Conservation (phyloP, 257 asterid species). For the Solanum sejunctum region DNA sequence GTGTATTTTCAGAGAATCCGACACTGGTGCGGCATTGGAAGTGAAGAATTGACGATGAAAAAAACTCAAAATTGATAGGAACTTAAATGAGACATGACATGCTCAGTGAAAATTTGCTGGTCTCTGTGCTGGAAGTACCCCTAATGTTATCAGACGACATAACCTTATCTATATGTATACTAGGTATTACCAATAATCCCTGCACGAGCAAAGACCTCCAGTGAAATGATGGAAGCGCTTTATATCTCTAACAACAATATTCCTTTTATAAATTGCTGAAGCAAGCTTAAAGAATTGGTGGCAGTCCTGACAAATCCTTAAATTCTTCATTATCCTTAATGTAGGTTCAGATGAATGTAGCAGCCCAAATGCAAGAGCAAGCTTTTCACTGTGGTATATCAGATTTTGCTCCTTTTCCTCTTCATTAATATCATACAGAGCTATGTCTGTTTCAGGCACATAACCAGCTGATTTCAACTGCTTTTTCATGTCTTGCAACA, state of each 20-base stretch:
- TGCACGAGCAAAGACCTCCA: conserved; percentile 21
- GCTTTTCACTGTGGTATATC: conserved; percentile 21
- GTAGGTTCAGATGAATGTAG: conserved; percentile 2
- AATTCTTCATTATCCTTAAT: conserved; percentile 22
- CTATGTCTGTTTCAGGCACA: neutral
- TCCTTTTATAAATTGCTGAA: conserved; percentile 14
- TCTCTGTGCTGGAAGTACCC: neutral
- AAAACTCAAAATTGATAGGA: no score
- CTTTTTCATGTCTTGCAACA: conserved; percentile 13
- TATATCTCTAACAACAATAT: conserved; percentile 16
- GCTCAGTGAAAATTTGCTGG: neutral
- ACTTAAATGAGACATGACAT: neutral
- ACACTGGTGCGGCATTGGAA: no score
- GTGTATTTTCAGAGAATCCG: no score
- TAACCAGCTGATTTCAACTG: conserved; percentile 16
- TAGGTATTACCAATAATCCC: conserved; percentile 17
- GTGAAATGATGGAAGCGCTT: conserved; percentile 21
- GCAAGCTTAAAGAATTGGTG: conserved; percentile 19
- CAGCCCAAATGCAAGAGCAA: conserved; percentile 26
- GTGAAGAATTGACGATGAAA: no score
- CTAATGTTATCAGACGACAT: neutral
- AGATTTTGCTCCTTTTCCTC: conserved; percentile 21
- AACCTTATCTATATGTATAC: neutral
- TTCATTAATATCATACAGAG: conserved; percentile 18
- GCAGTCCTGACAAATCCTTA: conserved; percentile 25